These are phyloP conservation scores for Ophiostoma perfectum DNA, from an alignment of 2,329 filamentous ascomycete genomes.

Conservation along the genomic window DNA sequence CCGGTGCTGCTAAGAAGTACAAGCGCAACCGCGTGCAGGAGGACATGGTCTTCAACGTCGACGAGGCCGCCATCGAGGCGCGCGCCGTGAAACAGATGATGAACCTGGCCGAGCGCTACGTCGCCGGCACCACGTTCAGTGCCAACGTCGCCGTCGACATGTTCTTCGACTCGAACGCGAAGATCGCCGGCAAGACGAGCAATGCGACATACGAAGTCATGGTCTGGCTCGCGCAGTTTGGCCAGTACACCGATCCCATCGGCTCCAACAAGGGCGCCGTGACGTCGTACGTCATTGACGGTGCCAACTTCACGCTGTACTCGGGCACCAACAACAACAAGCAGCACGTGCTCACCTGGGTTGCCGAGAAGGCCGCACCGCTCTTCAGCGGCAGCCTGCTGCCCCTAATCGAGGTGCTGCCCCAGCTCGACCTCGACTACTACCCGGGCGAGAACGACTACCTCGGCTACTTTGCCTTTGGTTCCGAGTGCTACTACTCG, in stretches of 20 bases:
- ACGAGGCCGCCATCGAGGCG: constrained; percentile 10
- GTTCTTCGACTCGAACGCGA: constrained; percentile 47
- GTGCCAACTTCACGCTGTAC: constrained; percentile 42
- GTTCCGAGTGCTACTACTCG: constrained; percentile 46
- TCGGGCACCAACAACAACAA: constrained; percentile 36
- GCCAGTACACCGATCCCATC: constrained; percentile 44
- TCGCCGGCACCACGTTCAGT: constrained; percentile 43
- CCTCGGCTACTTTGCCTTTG: constrained; percentile 48
- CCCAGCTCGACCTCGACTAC: constrained; percentile 32
- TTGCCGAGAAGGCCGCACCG: constrained; percentile 34
- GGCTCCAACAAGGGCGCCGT: constrained; percentile 36
- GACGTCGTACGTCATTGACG: constrained; percentile 36
- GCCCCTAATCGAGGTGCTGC: constrained; percentile 41
- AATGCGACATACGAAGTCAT: constrained; percentile 39
- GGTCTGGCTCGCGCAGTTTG: constrained; percentile 42
- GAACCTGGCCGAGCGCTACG: constrained; percentile 43
- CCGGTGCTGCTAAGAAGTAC: not conserved
- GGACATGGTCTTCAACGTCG: constrained; percentile 8
- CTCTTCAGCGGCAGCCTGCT: constrained; percentile 45
- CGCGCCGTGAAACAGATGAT: constrained; percentile 4
- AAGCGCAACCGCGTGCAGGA: not conserved
- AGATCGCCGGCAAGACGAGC: constrained; percentile 37
- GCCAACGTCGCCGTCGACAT: constrained; percentile 56
- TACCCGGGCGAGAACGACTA: constrained; percentile 41
- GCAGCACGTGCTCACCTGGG: constrained; percentile 49